Evolutionary conservation across 768 basidiomycete genomes (phyloP).

Genomic region (Lactarius evosmus): DNA sequence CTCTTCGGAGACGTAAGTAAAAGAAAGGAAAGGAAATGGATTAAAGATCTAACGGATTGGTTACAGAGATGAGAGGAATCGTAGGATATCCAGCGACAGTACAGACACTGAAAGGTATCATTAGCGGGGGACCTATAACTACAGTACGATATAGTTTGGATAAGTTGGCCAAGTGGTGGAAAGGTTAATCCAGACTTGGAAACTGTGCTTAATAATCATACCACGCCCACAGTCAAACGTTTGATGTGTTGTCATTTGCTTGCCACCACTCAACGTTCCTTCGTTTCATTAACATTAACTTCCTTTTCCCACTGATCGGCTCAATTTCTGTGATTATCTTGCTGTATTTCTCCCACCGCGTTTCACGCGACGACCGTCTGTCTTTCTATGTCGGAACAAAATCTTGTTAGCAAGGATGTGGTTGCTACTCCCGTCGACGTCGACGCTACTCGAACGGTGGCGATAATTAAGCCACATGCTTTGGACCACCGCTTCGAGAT

Average conservation of each 20-base stretch:
- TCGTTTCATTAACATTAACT: slow-evolving; percentile 21
- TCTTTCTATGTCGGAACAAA: slow-evolving; percentile 23
- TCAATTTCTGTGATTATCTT: slow-evolving; percentile 23
- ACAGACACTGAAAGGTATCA: slow-evolving; percentile 82
- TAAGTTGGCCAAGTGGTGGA: slow-evolving; percentile 88
- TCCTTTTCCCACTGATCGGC: slow-evolving; percentile 17
- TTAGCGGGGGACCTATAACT: slow-evolving; percentile 78
- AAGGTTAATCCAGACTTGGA: slow-evolving; percentile 27
- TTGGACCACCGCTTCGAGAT: slow-evolving; percentile 73
- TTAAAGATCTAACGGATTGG: slow-evolving; percentile 5
- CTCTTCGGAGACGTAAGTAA: slow-evolving; percentile 50
- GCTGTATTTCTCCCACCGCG: slow-evolving; percentile 5
- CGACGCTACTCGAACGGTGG: slow-evolving; percentile 59
- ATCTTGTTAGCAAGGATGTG: not conserved
- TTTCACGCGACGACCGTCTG: slow-evolving; percentile 16
- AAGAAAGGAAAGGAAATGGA: not conserved
- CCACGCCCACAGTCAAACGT: not conserved
- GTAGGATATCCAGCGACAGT: slow-evolving; percentile 81
- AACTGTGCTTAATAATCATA: slow-evolving; percentile 2
- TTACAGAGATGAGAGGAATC: slow-evolving; percentile 68
- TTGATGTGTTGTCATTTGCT: not conserved
- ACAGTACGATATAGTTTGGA: slow-evolving; percentile 68
- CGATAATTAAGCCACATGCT: slow-evolving; percentile 82
- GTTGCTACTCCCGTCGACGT: not conserved
- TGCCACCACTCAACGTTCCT: not conserved